Evolutionary conservation across 2,329 filamentous ascomycete species (phyloP).

Genomic region (Diplodia seriata): DNA sequence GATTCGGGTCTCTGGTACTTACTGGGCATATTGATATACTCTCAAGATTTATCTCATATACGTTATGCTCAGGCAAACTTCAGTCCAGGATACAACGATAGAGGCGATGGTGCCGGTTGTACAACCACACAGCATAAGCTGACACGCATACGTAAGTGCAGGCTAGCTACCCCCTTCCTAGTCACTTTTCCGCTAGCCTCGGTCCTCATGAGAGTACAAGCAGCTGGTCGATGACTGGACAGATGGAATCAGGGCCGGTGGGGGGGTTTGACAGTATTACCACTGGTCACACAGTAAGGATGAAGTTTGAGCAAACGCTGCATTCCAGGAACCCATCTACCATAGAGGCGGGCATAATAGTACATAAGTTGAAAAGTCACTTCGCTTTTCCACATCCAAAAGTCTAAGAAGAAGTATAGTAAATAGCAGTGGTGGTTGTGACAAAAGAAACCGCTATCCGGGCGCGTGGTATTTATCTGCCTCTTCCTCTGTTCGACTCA

Average conservation of each 20-base stretch:
- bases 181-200: not conserved
- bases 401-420: constrained; percentile 1
- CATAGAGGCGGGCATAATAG: not conserved
- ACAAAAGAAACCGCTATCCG: constrained; percentile 1
- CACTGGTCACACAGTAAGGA: too few species aligned
- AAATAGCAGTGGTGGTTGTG: not conserved
- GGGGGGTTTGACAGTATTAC: too few species aligned
- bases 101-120: not conserved
- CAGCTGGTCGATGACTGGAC: not conserved
- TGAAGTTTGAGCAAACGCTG: not conserved
- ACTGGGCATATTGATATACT: not conserved
- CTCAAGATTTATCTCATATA: not conserved
- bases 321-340: not conserved
- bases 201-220: too few species aligned
- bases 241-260: not conserved
- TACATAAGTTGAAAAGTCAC: constrained; percentile 4
- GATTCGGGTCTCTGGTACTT: not conserved
- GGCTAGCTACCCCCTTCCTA: not conserved
- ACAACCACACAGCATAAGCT: not conserved
- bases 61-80: not conserved
- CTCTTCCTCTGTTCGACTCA: not conserved
- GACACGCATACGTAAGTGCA: not conserved
- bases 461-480: not conserved
- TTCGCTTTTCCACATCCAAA: not conserved
- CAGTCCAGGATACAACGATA: not conserved